These are phyloP conservation scores for Pseudocohnilembus persalinus DNA, from an alignment of 169 alveolate species.

Conservation along the genomic window DNA sequence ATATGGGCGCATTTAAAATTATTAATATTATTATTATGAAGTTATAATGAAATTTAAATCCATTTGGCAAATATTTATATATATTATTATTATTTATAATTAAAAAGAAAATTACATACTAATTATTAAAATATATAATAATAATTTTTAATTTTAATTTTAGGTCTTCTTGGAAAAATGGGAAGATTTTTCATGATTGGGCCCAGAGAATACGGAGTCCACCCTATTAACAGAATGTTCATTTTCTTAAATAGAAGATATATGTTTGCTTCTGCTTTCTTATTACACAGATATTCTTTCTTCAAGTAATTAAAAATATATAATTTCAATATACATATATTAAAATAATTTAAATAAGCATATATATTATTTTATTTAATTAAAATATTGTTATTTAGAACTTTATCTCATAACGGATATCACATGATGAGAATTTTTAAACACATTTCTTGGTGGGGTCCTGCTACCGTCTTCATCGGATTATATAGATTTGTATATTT, in stretches of 20 bases:
- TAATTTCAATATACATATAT: background rate
- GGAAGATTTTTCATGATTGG: conserved; percentile 51
- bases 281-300: conserved; percentile 47
- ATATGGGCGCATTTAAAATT: too few relatives aligned
- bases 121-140: background rate
- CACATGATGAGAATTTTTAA: conserved; percentile 48
- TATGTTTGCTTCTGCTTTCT: conserved; percentile 22
- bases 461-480: conserved; percentile 40
- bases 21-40: too few relatives aligned
- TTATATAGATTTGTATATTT: conserved; percentile 33
- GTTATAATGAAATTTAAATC: too few relatives aligned
- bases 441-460: conserved; percentile 28
- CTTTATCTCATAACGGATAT: conserved; percentile 40
- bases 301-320: conserved; percentile 8
- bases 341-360: background rate
- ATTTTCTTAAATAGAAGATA: conserved; percentile 42
- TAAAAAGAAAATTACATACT: background rate
- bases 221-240: conserved; percentile 43
- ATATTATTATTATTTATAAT: background rate
- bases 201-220: conserved; percentile 51
- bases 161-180: conserved; percentile 36
- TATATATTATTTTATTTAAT: too few relatives aligned
- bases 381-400: too few relatives aligned
- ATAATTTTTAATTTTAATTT: background rate
- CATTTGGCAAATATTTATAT: too few relatives aligned